Conservation (phyloP, 371 early-diverging fungal genomes). For the Polyrhizophydium stewartii region DNA sequence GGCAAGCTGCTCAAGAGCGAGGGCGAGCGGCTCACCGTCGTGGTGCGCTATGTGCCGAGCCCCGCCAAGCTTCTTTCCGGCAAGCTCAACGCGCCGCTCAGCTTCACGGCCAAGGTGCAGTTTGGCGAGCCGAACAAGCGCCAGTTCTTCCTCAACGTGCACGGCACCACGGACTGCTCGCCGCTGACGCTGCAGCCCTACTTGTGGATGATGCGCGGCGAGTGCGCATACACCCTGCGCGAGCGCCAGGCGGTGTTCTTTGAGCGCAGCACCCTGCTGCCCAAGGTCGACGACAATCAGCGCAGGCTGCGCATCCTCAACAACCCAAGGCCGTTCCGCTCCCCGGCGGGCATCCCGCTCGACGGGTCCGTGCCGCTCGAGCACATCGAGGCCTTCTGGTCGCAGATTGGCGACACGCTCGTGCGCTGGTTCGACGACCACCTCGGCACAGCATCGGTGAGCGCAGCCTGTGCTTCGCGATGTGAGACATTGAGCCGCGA, state of each 20-base stretch:
- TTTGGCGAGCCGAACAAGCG: slow-evolving; percentile 23
- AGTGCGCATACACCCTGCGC: slow-evolving; percentile 1
- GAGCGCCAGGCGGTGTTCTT: slow-evolving; percentile 4
- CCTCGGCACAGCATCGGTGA: background rate
- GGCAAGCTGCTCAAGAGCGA: slow-evolving; percentile 40
- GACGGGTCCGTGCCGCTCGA: slow-evolving; percentile 13
- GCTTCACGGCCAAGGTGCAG: slow-evolving; percentile 37
- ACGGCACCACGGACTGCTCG: slow-evolving; percentile 31
- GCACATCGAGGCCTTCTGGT: slow-evolving; percentile 3
- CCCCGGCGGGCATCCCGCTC: slow-evolving; percentile 29
- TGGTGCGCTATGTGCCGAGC: slow-evolving; percentile 18
- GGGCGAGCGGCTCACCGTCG: slow-evolving; percentile 37
- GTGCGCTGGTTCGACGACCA: slow-evolving; percentile 31
- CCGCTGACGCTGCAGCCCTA: slow-evolving; percentile 24
- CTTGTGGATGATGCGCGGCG: slow-evolving; percentile 11
- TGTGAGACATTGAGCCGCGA: no score
- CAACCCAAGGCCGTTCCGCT: slow-evolving; percentile 16
- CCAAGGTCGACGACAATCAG: slow-evolving; percentile 16
- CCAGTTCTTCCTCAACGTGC: slow-evolving; percentile 35
- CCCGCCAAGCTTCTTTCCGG: background rate
- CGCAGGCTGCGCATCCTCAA: slow-evolving; percentile 19
- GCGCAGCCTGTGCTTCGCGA: background rate
- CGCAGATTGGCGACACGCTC: slow-evolving; percentile 13
- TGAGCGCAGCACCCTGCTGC: slow-evolving; percentile 8
- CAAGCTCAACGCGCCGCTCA: slow-evolving; percentile 17